Percentiles rank a stretch among this genome's conserved stretches.
phyloP scores from a whole-genome alignment of 345 rosid genomes.

The Lepidium africanum region DNA sequence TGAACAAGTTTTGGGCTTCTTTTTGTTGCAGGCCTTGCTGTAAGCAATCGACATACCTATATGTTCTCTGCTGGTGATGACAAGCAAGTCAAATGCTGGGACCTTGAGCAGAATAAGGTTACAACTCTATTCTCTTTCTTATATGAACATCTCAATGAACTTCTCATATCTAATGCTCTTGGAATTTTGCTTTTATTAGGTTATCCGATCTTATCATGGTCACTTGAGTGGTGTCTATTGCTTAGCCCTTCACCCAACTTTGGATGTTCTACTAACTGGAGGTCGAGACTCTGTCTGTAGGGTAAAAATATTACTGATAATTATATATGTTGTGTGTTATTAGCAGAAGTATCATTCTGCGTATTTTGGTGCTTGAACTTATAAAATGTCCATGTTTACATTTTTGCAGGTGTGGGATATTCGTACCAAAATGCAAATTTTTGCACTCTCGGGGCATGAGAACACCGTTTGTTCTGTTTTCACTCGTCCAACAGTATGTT shows the following conservation, averaged over 20 bases:
- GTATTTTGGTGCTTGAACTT: background rate
- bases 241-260: constrained; percentile 94
- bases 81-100: constrained; percentile 99
- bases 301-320: constrained; percentile 35
- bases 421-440: constrained; percentile 92
- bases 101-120: constrained; percentile 99
- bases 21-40: constrained; percentile 73
- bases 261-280: constrained; percentile 83
- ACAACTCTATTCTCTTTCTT: constrained; percentile 8
- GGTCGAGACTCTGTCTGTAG: constrained; percentile 99
- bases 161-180: constrained; percentile 4
- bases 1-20: background rate
- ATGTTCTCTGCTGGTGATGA: constrained; percentile 99
- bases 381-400: constrained; percentile 18
- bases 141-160: background rate
- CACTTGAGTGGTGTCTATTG: constrained; percentile 98
- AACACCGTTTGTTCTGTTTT: constrained; percentile 97
- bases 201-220: constrained; percentile 93
- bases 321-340: background rate
- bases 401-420: constrained; percentile 89
- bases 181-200: constrained; percentile 35
- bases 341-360: background rate
- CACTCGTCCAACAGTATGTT: constrained; percentile 74
- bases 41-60: constrained; percentile 80
- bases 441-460: constrained; percentile 93